Base-by-base conservation (phyloP, 371 early-diverging fungal genomes). In the Mortierella sp. region DNA sequence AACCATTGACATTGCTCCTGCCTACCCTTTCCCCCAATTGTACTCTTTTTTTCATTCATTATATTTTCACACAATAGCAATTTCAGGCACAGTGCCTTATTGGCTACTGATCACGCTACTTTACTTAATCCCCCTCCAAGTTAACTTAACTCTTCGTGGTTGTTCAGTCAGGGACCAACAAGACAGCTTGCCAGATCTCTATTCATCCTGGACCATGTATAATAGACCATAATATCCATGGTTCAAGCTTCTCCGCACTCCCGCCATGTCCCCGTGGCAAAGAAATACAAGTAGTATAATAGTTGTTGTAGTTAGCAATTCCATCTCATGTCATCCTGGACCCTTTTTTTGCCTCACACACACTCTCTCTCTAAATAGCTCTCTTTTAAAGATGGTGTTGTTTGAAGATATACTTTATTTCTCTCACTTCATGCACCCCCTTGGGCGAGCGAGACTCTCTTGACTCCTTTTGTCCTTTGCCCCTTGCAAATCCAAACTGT, bases 271-370 rank as follows among this genome's bases (percentile, higher is more conserved):
- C 38, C 24, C 24, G 77, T 65, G 70, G 77, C 48, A 38, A 77
- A 24, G 42, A 38, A n/a, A 19, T 42, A 28, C 26, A 71, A 58
- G 65, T 24, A 55, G 50, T 24, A n/a, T 24, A 55, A 16, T 24
- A n/a, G 24, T n/a, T 0, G n/a, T 19, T n/a, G n/a, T 38, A 38
- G 42, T 38, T 31, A 73, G 50, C n/a, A 58, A 73, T 82, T 82
- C 79, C 76, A 82, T 73, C 76, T 76, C 83, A 76, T 82, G 74
- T 78, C 76, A 48, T 45, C 55, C 73, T 44, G 38, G 73, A 77
- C 70, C 70, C 42, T 68, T 42, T 14, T n/a, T n/a, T 21, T 55
- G 24, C 68, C 68, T 38, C 42, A 38, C 42, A 3, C 42, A 3
- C 42, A 3, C 42, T 57, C 9, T n/a, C 26, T 63, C 34, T 63